Conservation (phyloP, 805 yeast genomes). For the Schwanniomyces yamadae region DNA sequence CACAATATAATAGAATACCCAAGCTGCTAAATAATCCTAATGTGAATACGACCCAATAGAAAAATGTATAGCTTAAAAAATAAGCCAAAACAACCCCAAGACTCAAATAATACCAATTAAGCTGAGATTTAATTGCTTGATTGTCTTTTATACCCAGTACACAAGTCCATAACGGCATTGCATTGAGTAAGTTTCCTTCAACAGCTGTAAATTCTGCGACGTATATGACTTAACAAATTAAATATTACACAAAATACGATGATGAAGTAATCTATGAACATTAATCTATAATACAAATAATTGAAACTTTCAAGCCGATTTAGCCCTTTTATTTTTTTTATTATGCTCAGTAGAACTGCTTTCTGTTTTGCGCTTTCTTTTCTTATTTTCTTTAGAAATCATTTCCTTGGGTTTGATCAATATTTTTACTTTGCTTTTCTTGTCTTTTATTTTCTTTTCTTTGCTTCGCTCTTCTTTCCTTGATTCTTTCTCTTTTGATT, state of each 20-base stretch:
- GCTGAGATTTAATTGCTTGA: too few relatives aligned
- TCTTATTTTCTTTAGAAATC: background rate
- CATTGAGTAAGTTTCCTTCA: too few relatives aligned
- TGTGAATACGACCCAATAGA: background rate
- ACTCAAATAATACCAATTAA: background rate
- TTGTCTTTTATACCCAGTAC: too few relatives aligned
- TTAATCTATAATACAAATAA: too few relatives aligned
- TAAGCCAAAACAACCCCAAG: background rate
- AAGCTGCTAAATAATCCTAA: background rate
- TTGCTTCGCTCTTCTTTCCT: constrained; percentile 11
- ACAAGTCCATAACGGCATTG: too few relatives aligned
- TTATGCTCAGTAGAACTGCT: background rate
- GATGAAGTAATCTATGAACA: too few relatives aligned
- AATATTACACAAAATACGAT: too few relatives aligned
- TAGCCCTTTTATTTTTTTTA: background rate
- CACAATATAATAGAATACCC: background rate
- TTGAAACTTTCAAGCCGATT: background rate
- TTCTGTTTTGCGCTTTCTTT: background rate
- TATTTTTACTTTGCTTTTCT: background rate
- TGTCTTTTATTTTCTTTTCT: constrained; percentile 8
- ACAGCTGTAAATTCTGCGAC: too few relatives aligned
- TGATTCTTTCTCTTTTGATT: constrained; percentile 11
- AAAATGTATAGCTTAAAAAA: background rate
- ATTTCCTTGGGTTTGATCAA: background rate
- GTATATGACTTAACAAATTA: too few relatives aligned